These are phyloP conservation scores for Hymenoscyphus linearis DNA, from an alignment of 2,329 filamentous ascomycete genomes.

Conservation along the genomic window DNA sequence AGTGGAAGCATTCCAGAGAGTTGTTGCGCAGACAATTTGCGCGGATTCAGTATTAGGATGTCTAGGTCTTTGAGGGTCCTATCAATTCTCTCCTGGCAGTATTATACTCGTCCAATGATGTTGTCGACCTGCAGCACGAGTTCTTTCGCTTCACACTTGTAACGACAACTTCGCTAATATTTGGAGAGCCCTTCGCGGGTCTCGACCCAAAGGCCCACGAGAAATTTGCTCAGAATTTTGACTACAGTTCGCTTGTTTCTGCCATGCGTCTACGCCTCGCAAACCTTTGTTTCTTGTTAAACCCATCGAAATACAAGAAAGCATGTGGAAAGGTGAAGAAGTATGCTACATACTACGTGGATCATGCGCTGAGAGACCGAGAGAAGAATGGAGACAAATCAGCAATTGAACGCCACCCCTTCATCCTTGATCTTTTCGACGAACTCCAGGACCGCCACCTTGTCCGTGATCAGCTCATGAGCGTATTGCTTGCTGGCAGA, in stretches of 20 bases:
- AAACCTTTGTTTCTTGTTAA: background rate
- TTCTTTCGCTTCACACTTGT: conserved; percentile 55
- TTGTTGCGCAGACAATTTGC: conserved; percentile 2
- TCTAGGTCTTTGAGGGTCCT: conserved; percentile 25
- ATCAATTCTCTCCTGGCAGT: conserved; percentile 14
- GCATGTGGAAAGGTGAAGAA: background rate
- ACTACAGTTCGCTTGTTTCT: background rate
- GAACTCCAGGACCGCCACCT: background rate
- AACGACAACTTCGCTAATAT: conserved; percentile 50
- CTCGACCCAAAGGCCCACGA: conserved; percentile 21
- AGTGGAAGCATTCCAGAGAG: conserved; percentile 4
- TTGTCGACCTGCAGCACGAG: conserved; percentile 48
- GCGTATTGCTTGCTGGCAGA: conserved; percentile 26
- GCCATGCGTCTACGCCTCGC: background rate
- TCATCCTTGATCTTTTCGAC: background rate
- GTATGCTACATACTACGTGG: background rate
- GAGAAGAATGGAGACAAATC: background rate
- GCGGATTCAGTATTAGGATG: background rate
- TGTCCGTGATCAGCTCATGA: conserved; percentile 28
- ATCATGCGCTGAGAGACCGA: background rate
- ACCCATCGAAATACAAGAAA: background rate
- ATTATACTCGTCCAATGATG: background rate
- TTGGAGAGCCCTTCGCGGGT: conserved; percentile 45
- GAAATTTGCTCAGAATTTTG: background rate
- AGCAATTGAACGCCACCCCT: background rate